phyloP scores from a whole-genome alignment of 495 filamentous ascomycete species.

The Coniosporium apollinis region DNA sequence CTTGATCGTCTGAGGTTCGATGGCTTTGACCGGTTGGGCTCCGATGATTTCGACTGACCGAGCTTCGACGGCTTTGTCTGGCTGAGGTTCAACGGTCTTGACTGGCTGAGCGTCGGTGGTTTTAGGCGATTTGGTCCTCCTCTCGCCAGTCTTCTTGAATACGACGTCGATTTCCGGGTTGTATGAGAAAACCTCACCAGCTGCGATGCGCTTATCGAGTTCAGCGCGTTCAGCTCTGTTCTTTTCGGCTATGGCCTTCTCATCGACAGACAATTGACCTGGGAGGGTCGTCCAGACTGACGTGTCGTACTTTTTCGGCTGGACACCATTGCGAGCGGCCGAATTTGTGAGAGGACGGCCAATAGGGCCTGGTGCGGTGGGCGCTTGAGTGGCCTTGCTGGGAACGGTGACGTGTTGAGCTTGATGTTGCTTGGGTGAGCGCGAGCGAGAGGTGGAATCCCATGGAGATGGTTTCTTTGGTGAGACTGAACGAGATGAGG shows the following conservation, averaged over 20 bases:
- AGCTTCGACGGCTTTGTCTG: constrained; percentile 1
- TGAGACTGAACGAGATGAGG: too few relatives aligned
- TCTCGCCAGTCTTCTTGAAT: constrained; percentile 8
- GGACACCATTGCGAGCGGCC: neutral
- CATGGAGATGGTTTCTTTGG: too few relatives aligned
- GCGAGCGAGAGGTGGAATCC: too few relatives aligned
- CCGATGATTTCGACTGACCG: constrained; percentile 6
- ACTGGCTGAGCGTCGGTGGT: constrained; percentile 14
- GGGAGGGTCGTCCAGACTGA: neutral
- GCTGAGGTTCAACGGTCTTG: constrained; percentile 9
- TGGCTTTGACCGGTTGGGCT: constrained; percentile 7
- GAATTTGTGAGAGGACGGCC: neutral
- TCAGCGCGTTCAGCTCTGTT: neutral
- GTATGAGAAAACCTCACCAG: too few relatives aligned
- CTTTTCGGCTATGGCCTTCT: neutral
- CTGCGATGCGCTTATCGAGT: too few relatives aligned
- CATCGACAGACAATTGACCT: neutral
- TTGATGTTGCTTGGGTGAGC: too few relatives aligned
- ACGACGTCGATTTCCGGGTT: neutral
- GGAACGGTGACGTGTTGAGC: neutral
- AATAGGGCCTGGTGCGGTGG: neutral
- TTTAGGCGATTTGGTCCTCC: too few relatives aligned
- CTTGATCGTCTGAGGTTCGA: constrained; percentile 3
- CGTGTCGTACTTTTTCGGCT: neutral
- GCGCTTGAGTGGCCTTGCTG: neutral